Conservation (phyloP, 768 basidiomycete species). For the Suillus fuscotomentosus region DNA sequence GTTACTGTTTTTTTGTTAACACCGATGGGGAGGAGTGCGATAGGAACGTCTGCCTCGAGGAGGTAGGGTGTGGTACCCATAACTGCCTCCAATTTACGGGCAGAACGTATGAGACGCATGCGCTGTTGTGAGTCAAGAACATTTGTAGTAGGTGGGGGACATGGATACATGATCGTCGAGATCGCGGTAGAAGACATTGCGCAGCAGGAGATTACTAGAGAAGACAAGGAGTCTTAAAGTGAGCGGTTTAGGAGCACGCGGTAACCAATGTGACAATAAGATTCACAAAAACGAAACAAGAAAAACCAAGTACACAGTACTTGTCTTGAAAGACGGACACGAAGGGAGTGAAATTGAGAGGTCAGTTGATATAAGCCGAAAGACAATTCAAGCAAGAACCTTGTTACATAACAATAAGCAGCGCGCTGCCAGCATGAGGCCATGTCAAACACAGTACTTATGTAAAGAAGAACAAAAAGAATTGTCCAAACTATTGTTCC, state of each 20-base stretch:
- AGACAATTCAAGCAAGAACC: not conserved
- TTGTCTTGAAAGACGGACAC: not conserved
- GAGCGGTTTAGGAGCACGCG: not conserved
- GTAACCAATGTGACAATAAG: not conserved
- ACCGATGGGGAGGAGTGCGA: constrained; percentile 22
- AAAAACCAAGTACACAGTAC: constrained; percentile 16
- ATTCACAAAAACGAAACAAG: constrained; percentile 1
- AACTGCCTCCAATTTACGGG: constrained; percentile 35
- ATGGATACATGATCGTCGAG: constrained; percentile 11
- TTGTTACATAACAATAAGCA: constrained; percentile 8
- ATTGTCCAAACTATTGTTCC: constrained; percentile 11
- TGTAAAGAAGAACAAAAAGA: not conserved
- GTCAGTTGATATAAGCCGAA: too few relatives aligned
- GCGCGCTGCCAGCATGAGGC: not conserved
- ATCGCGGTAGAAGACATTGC: constrained; percentile 24
- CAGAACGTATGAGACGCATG: constrained; percentile 35
- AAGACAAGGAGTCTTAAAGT: not conserved
- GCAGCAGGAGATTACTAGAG: not conserved
- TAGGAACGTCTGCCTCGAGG: constrained; percentile 25
- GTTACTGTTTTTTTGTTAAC: constrained; percentile 12
- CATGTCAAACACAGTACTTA: not conserved
- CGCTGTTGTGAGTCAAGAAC: constrained; percentile 30
- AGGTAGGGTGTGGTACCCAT: constrained; percentile 37
- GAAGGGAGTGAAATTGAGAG: too few relatives aligned
- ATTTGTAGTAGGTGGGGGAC: constrained; percentile 36